Conservation (phyloP, 345 rosid species). For the Citrus unshiu region DNA sequence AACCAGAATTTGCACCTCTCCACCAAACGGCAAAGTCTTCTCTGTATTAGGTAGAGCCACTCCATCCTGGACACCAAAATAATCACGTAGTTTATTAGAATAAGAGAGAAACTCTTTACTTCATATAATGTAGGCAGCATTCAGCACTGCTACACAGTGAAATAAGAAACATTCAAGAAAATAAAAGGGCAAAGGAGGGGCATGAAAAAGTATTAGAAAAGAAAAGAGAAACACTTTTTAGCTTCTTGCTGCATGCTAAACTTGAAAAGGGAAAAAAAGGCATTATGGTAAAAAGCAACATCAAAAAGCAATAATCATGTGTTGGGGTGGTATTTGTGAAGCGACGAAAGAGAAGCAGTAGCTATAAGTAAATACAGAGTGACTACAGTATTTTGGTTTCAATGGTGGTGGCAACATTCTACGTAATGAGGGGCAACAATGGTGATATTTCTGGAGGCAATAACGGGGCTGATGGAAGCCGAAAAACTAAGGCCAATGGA, state of each 20-base stretch:
- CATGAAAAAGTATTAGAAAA: neutral
- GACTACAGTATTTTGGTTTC: neutral
- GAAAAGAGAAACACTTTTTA: no score
- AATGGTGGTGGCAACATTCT: neutral
- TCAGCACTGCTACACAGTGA: neutral
- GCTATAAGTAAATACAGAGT: no score
- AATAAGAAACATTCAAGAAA: neutral
- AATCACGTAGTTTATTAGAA: slow-evolving; percentile 9
- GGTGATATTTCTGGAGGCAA: neutral
- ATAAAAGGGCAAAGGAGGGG: neutral
- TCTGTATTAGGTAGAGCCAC: slow-evolving; percentile 88
- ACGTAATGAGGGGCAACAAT: neutral
- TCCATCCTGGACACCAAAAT: slow-evolving; percentile 67
- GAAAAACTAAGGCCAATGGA: neutral
- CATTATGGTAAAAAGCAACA: neutral
- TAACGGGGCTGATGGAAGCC: neutral
- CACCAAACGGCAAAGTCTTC: slow-evolving; percentile 90
- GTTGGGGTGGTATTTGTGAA: neutral
- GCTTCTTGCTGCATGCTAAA: neutral
- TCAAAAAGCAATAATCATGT: neutral
- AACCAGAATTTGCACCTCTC: slow-evolving; percentile 60
- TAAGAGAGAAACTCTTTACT: neutral
- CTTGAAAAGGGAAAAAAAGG: neutral
- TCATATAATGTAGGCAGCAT: neutral
- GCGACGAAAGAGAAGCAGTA: neutral